A percentile compares a stretch with the other conserved stretches of the same genome.
These are phyloP conservation scores for Atkinsonella texensis DNA, from an alignment of 2,329 filamentous ascomycete genomes.

Conservation along the genomic window DNA sequence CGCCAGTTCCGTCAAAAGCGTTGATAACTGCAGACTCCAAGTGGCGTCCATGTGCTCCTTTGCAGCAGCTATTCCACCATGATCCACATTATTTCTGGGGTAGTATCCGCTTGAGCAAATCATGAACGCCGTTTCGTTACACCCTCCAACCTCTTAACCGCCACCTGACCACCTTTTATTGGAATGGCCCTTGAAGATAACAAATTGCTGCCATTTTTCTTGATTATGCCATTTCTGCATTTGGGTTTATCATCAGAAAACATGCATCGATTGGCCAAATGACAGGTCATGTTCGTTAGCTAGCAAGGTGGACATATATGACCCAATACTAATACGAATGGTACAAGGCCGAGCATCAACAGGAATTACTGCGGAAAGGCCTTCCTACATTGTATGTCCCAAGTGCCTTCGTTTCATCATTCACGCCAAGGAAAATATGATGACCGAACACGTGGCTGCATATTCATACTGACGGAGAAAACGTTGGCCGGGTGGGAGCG, in stretches of 20 bases:
- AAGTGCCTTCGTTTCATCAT: too few species aligned
- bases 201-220: neutral
- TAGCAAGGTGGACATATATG: neutral
- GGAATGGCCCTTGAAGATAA: neutral
- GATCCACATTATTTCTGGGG: conserved; percentile 1
- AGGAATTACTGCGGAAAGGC: neutral
- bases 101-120: conserved; percentile 2
- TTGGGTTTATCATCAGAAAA: neutral
- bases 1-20: neutral
- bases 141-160: neutral
- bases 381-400: neutral
- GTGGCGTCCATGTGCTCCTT: neutral
- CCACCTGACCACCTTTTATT: conserved; percentile 1
- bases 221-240: neutral
- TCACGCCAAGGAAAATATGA: neutral
- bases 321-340: neutral
- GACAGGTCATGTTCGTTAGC: neutral
- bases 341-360: neutral
- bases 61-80: neutral
- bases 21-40: neutral
- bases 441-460: neutral
- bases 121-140: neutral
- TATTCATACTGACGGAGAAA: neutral
- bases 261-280: neutral
- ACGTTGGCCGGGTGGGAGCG: neutral